Conservation (phyloP, 2,329 filamentous ascomycete species). For the Pseudocercospora cruenta region DNA sequence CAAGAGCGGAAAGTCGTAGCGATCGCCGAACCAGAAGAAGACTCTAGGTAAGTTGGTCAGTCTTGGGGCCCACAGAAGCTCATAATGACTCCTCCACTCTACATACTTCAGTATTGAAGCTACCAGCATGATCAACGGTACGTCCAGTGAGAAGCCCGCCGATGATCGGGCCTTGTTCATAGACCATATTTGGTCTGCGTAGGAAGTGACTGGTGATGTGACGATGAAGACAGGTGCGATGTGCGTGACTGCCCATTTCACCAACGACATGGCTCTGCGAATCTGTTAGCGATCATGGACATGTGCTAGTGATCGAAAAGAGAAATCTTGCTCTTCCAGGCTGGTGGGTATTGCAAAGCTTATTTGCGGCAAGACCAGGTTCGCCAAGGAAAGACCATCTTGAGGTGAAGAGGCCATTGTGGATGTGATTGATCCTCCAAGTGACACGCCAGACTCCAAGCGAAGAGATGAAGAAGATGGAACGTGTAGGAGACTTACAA, state of each 20-base stretch:
- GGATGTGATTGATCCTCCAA: not conserved
- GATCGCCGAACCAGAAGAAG: constrained; percentile 68
- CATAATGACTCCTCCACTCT: not conserved
- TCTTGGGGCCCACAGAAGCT: constrained; percentile 2
- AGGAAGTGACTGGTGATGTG: constrained; percentile 66
- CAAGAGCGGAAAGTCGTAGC: constrained; percentile 62
- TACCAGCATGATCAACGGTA: constrained; percentile 68
- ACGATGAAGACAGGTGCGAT: constrained; percentile 53
- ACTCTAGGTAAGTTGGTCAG: constrained; percentile 57
- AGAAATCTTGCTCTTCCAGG: constrained; percentile 25
- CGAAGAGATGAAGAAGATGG: not conserved
- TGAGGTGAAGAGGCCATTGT: not conserved
- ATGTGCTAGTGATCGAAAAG: not conserved
- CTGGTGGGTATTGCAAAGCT: constrained; percentile 22
- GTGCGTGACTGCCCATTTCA: constrained; percentile 41
- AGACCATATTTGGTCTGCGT: constrained; percentile 68
- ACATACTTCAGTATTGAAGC: constrained; percentile 65
- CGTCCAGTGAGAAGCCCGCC: constrained; percentile 68
- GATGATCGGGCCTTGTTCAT: constrained; percentile 64
- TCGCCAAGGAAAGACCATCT: constrained; percentile 11
- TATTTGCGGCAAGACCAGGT: constrained; percentile 10
- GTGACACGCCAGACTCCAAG: not conserved
- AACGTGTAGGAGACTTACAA: not conserved
- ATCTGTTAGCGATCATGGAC: constrained; percentile 18
- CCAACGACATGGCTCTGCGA: constrained; percentile 37